phyloP scores from a whole-genome alignment of 108 stramenopile species.

The Fragilariopsis cylindrus region DNA sequence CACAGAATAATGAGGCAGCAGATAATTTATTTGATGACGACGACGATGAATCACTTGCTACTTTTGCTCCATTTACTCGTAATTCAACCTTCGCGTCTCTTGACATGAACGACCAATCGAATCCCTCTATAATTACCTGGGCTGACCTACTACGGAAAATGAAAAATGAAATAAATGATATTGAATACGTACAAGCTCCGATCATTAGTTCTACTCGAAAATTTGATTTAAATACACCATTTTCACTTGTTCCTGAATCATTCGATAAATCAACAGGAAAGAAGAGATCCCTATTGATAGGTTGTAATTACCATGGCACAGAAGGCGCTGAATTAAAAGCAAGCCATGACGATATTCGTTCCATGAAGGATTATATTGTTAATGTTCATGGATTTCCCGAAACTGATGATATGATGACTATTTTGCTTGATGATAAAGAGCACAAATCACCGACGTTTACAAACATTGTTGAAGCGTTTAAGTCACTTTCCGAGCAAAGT shows the following conservation, averaged over 20 bases:
- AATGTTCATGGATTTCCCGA: conserved; percentile 87
- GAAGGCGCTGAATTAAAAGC: conserved; percentile 75
- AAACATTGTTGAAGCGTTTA: conserved; percentile 82
- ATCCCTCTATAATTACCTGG: conserved; percentile 63
- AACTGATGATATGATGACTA: conserved; percentile 63
- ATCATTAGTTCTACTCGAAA: conserved; percentile 71
- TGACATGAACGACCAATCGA: conserved; percentile 50
- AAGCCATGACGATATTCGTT: conserved; percentile 82
- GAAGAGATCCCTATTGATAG: conserved; percentile 75
- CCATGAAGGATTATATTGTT: conserved; percentile 88
- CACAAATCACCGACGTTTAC: conserved; percentile 71
- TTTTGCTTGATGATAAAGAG: conserved; percentile 75
- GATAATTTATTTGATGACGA: conserved; percentile 60
- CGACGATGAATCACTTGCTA: conserved; percentile 52
- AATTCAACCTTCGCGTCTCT: conserved; percentile 54
- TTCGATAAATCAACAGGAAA: conserved; percentile 62
- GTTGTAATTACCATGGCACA: conserved; percentile 75
- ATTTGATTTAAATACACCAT: conserved; percentile 68
- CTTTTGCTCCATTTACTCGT: conserved; percentile 23
- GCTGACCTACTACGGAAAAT: conserved; percentile 77
- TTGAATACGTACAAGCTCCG: conserved; percentile 77
- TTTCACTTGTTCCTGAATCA: conserved; percentile 69
- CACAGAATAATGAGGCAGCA: conserved; percentile 48
- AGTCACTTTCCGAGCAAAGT: conserved; percentile 67
- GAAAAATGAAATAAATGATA: conserved; percentile 79